Conservation (phyloP, 345 rosid species). For the Lagerstroemia speciosa region DNA sequence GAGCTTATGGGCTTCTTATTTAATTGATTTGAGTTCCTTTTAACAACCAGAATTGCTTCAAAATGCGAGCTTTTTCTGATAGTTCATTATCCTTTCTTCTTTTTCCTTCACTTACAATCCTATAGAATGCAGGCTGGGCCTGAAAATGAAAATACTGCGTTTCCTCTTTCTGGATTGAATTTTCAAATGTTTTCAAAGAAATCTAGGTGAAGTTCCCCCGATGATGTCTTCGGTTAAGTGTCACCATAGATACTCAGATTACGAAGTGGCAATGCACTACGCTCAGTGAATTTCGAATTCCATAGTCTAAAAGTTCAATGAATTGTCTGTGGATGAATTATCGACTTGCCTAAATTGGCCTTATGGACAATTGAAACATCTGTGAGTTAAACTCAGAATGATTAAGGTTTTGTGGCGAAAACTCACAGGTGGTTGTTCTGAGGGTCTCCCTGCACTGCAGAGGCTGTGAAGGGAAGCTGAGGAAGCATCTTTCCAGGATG, state of each 20-base stretch:
- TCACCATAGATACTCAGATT: neutral
- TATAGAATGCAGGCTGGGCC: neutral
- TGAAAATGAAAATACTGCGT: neutral
- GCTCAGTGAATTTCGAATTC: neutral
- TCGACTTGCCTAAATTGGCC: neutral
- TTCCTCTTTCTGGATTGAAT: neutral
- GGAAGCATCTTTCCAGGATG: constrained; percentile 47
- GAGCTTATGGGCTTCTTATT: too few relatives aligned
- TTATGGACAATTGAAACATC: neutral
- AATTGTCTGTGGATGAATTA: neutral
- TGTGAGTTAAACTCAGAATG: neutral
- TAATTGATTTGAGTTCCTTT: neutral
- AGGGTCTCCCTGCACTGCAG: constrained; percentile 48
- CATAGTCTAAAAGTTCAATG: neutral
- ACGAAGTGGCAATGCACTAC: neutral
- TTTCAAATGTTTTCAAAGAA: neutral
- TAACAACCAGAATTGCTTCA: neutral
- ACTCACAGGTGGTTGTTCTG: constrained; percentile 38
- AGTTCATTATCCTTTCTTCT: neutral
- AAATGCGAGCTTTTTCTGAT: neutral
- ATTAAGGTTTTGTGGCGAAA: neutral
- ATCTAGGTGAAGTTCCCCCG: neutral
- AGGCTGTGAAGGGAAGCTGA: constrained; percentile 44
- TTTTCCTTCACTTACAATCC: neutral
- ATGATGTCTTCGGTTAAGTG: neutral